phyloP scores from a whole-genome alignment of 371 early-diverging fungal genomes.

The Conidiobolus incongruus region DNA sequence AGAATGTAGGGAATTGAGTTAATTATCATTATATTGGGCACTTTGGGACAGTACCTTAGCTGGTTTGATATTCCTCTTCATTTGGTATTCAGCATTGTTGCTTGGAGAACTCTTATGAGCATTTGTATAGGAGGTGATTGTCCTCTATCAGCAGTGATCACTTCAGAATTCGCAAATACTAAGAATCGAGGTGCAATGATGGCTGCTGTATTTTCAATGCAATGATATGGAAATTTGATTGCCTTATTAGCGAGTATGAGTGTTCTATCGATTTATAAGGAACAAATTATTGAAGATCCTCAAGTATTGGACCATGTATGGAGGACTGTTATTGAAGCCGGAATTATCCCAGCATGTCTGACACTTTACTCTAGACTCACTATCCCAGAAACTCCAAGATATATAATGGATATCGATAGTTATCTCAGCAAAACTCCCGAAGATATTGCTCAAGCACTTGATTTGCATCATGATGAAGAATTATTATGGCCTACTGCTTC shows the following conservation, averaged over 20 bases:
- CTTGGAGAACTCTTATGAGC: slow-evolving; percentile 67
- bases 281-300: slow-evolving; percentile 26
- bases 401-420: slow-evolving; percentile 22
- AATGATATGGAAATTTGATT: slow-evolving; percentile 66
- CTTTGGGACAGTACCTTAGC: slow-evolving; percentile 57
- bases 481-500: slow-evolving; percentile 1
- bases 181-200: slow-evolving; percentile 42
- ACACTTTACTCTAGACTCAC: slow-evolving; percentile 42
- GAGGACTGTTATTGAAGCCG: slow-evolving; percentile 59
- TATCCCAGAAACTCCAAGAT: slow-evolving; percentile 45
- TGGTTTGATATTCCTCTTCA: slow-evolving; percentile 36
- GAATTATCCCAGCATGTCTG: slow-evolving; percentile 51
- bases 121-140: slow-evolving; percentile 75
- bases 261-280: slow-evolving; percentile 40
- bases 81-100: slow-evolving; percentile 35
- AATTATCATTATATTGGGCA: slow-evolving; percentile 50
- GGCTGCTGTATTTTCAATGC: slow-evolving; percentile 81
- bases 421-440: slow-evolving; percentile 14
- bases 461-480: not conserved
- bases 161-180: slow-evolving; percentile 63
- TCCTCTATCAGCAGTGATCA: slow-evolving; percentile 64
- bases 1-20: slow-evolving; percentile 72
- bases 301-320: slow-evolving; percentile 63
- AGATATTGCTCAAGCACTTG: slow-evolving; percentile 10
- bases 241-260: slow-evolving; percentile 48